Percentiles rank a stretch among this genome's conserved stretches.
Conservation (phyloP, 2,329 filamentous ascomycete genomes). For the Triangularia setosa region DNA sequence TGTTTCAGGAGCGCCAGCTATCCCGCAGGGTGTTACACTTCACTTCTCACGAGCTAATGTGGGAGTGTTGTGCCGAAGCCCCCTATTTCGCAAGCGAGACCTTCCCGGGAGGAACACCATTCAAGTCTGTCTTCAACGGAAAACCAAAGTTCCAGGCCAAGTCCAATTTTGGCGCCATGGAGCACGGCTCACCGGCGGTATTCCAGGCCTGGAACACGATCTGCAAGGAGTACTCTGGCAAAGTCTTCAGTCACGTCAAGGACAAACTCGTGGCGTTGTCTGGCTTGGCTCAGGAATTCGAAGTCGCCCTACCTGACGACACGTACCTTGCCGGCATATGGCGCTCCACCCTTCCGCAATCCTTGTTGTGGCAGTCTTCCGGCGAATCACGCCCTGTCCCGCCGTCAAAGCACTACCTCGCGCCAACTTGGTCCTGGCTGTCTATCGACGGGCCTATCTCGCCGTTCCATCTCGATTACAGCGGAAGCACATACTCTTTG, state of each 20-base stretch:
- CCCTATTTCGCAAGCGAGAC: constrained; percentile 9
- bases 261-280: constrained; percentile 10
- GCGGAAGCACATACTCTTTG: background rate
- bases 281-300: constrained; percentile 5
- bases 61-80: constrained; percentile 6
- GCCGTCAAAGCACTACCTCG: background rate
- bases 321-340: constrained; percentile 10
- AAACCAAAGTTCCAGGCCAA: constrained; percentile 9
- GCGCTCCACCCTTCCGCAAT: background rate
- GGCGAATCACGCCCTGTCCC: background rate
- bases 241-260: constrained; percentile 1
- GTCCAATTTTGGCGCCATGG: background rate
- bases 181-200: background rate
- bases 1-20: constrained; percentile 9
- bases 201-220: constrained; percentile 1
- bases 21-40: constrained; percentile 6
- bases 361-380: background rate
- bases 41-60: background rate
- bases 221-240: constrained; percentile 7
- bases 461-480: background rate
- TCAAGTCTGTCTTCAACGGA: constrained; percentile 1
- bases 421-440: constrained; percentile 10
- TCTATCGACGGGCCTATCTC: constrained; percentile 7
- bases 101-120: constrained; percentile 4
- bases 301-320: background rate